A percentile compares a stretch with the other conserved stretches of the same genome.
Conservation (phyloP, 2,329 filamentous ascomycete genomes). For the Nannizzia gypsea region DNA sequence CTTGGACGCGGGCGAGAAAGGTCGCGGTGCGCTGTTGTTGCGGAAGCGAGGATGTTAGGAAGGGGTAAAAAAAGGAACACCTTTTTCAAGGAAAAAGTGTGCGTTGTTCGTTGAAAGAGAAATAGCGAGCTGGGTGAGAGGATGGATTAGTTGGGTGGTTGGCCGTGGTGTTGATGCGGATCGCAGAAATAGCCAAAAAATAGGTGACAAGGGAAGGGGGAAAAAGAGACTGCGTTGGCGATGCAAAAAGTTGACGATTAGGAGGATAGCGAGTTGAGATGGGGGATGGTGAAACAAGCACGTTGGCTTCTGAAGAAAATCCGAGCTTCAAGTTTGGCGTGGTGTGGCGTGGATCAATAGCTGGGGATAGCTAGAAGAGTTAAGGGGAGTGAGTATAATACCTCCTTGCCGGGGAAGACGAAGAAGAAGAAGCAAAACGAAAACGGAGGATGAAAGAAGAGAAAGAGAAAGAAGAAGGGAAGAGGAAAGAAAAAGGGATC, state of each 20-base stretch:
- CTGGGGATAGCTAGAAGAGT: slow-evolving; percentile 15
- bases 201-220: slow-evolving; percentile 5
- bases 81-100: neutral
- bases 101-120: neutral
- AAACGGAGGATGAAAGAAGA: slow-evolving; percentile 11
- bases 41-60: neutral
- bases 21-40: neutral
- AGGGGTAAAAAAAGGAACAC: neutral
- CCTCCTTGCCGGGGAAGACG: slow-evolving; percentile 11
- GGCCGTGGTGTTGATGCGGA: slow-evolving; percentile 8
- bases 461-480: slow-evolving; percentile 11
- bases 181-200: slow-evolving; percentile 15
- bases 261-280: slow-evolving; percentile 8
- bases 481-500: slow-evolving; percentile 13
- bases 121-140: neutral
- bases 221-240: slow-evolving; percentile 6
- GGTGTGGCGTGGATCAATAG: slow-evolving; percentile 14
- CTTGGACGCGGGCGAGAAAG: neutral
- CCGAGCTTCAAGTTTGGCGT: slow-evolving; percentile 2
- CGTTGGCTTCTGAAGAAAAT: slow-evolving; percentile 1
- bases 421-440: slow-evolving; percentile 11
- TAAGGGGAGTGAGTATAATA: slow-evolving; percentile 13
- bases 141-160: slow-evolving; percentile 3
- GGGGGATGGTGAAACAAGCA: slow-evolving; percentile 6
- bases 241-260: neutral